These are phyloP conservation scores for Kodamaea leandrae DNA, from an alignment of 805 yeast genomes.

Conservation along the genomic window DNA sequence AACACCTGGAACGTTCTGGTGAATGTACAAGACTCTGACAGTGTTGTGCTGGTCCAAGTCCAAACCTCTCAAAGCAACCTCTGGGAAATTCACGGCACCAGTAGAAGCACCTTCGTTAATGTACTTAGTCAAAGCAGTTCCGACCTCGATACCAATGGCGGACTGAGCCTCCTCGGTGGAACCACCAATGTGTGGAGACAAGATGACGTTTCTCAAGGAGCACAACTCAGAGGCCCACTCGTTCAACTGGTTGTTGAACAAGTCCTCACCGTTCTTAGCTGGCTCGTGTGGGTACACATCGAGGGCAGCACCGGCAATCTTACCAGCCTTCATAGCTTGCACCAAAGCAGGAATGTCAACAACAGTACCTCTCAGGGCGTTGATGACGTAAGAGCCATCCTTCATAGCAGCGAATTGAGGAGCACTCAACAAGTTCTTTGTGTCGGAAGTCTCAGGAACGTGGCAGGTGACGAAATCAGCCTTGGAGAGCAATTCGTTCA, in stretches of 20 bases:
- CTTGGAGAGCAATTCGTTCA: slow-evolving; percentile 73
- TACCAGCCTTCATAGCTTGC: slow-evolving; percentile 87
- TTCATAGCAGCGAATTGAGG: slow-evolving; percentile 96
- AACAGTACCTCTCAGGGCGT: slow-evolving; percentile 97
- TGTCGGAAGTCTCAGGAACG: slow-evolving; percentile 93
- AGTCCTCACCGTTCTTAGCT: slow-evolving; percentile 86
- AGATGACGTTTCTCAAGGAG: slow-evolving; percentile 79
- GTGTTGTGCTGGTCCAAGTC: slow-evolving; percentile 82
- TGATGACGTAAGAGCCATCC: slow-evolving; percentile 89
- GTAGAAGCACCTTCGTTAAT: slow-evolving; percentile 93
- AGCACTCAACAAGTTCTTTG: slow-evolving; percentile 82
- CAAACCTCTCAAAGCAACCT: slow-evolving; percentile 84
- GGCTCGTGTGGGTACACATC: slow-evolving; percentile 98
- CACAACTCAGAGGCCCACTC: slow-evolving; percentile 80
- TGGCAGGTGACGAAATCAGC: slow-evolving; percentile 92
- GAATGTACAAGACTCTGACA: slow-evolving; percentile 93
- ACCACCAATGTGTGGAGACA: slow-evolving; percentile 98
- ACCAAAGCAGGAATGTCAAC: slow-evolving; percentile 93
- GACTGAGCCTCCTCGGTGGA: slow-evolving; percentile 98
- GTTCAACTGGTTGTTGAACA: slow-evolving; percentile 72
- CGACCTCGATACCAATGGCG: slow-evolving; percentile 96
- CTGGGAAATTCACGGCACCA: slow-evolving; percentile 99
- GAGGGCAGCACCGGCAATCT: slow-evolving; percentile 94
- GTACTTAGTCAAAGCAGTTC: slow-evolving; percentile 79
- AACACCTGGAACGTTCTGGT: slow-evolving; percentile 98